These are phyloP conservation scores for Ziziphus jujuba DNA, from an alignment of 306 rosid genomes.

Conservation along the genomic window DNA sequence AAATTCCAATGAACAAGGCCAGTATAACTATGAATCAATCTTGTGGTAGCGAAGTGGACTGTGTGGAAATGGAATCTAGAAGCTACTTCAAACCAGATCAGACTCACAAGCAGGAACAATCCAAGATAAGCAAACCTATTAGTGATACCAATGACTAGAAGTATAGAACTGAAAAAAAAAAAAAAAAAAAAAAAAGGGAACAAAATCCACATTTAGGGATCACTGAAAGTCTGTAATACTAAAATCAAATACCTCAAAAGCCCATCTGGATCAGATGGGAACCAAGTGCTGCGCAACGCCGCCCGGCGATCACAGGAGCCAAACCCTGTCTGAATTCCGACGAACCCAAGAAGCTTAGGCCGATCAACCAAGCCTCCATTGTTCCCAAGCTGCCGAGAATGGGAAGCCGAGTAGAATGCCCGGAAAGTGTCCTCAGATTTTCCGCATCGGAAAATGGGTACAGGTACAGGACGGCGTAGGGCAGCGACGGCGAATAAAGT, in stretches of 20 bases:
- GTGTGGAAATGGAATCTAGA: too few species aligned
- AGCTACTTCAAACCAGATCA: too few species aligned
- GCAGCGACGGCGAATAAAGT: conserved; percentile 26
- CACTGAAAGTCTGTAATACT: background rate
- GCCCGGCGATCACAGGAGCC: conserved; percentile 33
- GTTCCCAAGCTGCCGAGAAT: conserved; percentile 3
- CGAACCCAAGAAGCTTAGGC: conserved; percentile 40
- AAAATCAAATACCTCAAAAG: conserved; percentile 27
- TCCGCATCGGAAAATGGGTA: conserved; percentile 39
- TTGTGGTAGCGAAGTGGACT: too few species aligned
- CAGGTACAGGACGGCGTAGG: conserved; percentile 28
- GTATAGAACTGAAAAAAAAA: too few species aligned
- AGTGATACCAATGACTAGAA: too few species aligned
- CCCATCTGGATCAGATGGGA: conserved; percentile 31
- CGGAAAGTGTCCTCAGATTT: conserved; percentile 34
- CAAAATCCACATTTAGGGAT: background rate
- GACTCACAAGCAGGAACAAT: too few species aligned
- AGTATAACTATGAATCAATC: too few species aligned
- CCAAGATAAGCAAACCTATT: too few species aligned
- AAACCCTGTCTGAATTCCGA: conserved; percentile 36
- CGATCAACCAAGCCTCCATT: conserved; percentile 32
- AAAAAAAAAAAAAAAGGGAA: too few species aligned
- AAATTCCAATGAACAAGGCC: too few species aligned
- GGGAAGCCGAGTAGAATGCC: conserved; percentile 23
- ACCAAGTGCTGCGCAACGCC: conserved; percentile 38